Base-by-base conservation (phyloP, 495 filamentous ascomycete species). In the Endocarpon pusillum region DNA sequence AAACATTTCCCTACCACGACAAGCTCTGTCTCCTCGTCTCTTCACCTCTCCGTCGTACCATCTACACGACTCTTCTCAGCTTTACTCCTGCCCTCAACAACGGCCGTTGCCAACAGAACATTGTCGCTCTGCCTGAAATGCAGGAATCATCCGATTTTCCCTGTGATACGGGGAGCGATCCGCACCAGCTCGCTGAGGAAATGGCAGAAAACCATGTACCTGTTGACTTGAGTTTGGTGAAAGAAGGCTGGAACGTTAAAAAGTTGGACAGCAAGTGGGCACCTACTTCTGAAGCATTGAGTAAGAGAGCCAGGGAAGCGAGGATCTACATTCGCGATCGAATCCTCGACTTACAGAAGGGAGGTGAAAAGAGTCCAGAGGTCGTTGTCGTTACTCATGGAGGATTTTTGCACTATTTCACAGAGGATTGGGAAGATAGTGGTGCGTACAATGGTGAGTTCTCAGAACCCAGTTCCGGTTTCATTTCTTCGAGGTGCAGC, bases 31-130 rank as follows among this genome's bases (percentile, higher is more conserved):
- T 85, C 33, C 62, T 94, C 2, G 69, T 86, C 12, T 73, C 82
- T 29, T 92, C 83, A 0, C 86, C 87, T 1, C 64, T 94, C 31
- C 75, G 76, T 16, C 76, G 87, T 35, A 91, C 87, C 3, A 57
- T 96, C 21, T 75, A 80, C 50, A 94, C 87, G 0, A 72, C 78
- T 3, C 63, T 93, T 7, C 55, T 73, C 32, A 69, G 67, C 30
- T 94, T 94, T 55, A 53, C 50, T 29, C 59, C 73, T 3, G 51
- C 62, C 3, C 58, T 69, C 32, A 37, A 61, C 18, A 48, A 52
- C 3, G 57, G 58, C 33, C 56, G 60, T 12, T 58, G 58, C n/a
- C 37, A 66, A 24, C 60, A 60, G 19, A n/a, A n/a, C n/a, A 49
- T 92, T 31, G 62, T 81, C 32, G 73, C 78, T 6, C 57, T 93